These are phyloP conservation scores for Neofusicoccum umdonicola DNA, from an alignment of 2,329 filamentous ascomycete species.

Conservation along the genomic window DNA sequence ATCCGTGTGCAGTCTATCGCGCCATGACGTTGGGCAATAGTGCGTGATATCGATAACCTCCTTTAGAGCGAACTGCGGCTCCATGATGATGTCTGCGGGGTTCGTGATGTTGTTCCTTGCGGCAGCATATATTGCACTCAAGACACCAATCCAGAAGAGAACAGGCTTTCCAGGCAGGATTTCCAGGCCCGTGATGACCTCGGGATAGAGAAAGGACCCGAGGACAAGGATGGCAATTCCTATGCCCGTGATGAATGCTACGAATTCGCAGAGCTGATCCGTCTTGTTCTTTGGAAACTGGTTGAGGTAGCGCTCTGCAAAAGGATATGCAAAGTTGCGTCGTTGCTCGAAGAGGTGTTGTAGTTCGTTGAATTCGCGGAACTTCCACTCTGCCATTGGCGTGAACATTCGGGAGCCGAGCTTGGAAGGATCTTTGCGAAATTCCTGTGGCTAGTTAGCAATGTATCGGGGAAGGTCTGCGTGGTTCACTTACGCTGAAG, in stretches of 20 bases:
- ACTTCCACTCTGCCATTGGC: constrained; percentile 94
- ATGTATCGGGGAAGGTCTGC: not conserved
- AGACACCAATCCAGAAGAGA: constrained; percentile 83
- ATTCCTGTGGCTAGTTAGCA: constrained; percentile 60
- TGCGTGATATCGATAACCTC: constrained; percentile 92
- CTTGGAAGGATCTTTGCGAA: constrained; percentile 87
- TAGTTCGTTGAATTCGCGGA: constrained; percentile 96
- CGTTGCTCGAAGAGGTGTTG: constrained; percentile 88
- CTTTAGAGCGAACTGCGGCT: constrained; percentile 83
- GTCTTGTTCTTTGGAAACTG: constrained; percentile 96
- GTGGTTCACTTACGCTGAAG: constrained; percentile 66
- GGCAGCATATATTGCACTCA: constrained; percentile 79
- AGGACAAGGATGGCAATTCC: constrained; percentile 81
- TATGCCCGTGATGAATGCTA: constrained; percentile 84
- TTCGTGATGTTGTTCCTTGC: constrained; percentile 79
- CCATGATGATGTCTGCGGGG: constrained; percentile 81
- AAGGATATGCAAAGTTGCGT: constrained; percentile 91
- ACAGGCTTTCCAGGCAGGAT: constrained; percentile 85
- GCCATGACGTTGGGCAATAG: constrained; percentile 87
- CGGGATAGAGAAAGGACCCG: constrained; percentile 82
- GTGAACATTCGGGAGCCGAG: constrained; percentile 90
- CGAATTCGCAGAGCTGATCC: constrained; percentile 76
- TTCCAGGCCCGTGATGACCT: constrained; percentile 88
- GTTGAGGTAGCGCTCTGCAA: constrained; percentile 86
- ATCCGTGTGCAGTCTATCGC: constrained; percentile 83